Conservation (phyloP, 805 yeast species). For the Yarrowia yakushimensis region DNA sequence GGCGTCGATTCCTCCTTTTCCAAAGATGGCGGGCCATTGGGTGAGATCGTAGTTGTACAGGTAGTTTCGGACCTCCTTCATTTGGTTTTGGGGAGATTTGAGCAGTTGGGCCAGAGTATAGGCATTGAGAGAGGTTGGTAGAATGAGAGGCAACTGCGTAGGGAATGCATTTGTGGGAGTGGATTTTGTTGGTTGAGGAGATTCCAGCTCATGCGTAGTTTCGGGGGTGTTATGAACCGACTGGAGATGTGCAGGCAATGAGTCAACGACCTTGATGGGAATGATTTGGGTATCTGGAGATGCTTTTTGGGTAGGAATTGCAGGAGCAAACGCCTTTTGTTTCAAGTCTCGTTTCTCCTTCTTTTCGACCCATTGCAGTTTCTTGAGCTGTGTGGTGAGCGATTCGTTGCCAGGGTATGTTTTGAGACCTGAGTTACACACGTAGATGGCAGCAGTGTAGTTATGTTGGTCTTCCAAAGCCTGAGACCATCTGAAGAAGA, state of each 20-base stretch:
- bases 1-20: constrained; percentile 30
- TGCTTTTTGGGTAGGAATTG: not conserved
- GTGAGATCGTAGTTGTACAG: constrained; percentile 26
- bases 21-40: constrained; percentile 12
- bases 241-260: not conserved
- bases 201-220: not conserved
- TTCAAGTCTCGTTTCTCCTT: constrained; percentile 26
- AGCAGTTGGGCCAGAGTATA: constrained; percentile 29
- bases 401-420: constrained; percentile 26
- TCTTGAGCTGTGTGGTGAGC: constrained; percentile 26
- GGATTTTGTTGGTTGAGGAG: not conserved
- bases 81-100: constrained; percentile 27
- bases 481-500: constrained; percentile 15
- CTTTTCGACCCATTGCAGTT: constrained; percentile 26
- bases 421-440: constrained; percentile 25
- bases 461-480: constrained; percentile 21
- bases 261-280: not conserved
- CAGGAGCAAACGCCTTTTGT: not conserved
- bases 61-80: constrained; percentile 27
- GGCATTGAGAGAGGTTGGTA: constrained; percentile 26
- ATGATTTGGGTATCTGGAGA: not conserved
- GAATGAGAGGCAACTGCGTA: constrained; percentile 2
- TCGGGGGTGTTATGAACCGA: constrained; percentile 9
- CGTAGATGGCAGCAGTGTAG: constrained; percentile 24
- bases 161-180: not conserved